phyloP scores from a whole-genome alignment of 2,329 filamentous ascomycete genomes.

The Balansia obtecta region DNA sequence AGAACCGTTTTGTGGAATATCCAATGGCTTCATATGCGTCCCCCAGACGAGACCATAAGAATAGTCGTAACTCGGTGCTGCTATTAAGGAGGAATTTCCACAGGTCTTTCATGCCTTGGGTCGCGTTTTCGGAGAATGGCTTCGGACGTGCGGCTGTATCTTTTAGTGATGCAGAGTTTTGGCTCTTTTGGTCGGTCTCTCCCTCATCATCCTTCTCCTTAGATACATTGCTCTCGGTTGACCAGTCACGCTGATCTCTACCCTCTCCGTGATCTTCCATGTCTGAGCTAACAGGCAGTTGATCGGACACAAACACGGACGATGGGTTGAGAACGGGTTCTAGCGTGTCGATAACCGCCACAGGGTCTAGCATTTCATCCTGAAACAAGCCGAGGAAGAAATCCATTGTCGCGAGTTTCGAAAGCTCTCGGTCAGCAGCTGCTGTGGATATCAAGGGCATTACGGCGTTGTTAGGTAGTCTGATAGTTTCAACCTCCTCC shows the following conservation, averaged over 20 bases:
- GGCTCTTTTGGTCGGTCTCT: background rate
- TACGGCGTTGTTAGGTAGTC: conserved; percentile 70
- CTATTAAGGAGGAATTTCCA: conserved; percentile 75
- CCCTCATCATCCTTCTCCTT: background rate
- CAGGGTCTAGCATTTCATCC: conserved; percentile 66
- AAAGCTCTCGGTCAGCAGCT: conserved; percentile 84
- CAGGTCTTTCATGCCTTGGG: conserved; percentile 58
- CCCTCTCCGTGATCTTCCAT: background rate
- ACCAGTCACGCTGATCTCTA: background rate
- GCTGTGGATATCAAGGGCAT: conserved; percentile 77
- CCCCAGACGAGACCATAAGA: conserved; percentile 82
- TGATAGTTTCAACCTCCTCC: conserved; percentile 32
- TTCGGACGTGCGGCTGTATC: conserved; percentile 7
- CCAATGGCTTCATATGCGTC: conserved; percentile 79
- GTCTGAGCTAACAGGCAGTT: conserved; percentile 6
- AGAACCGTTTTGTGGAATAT: conserved; percentile 78
- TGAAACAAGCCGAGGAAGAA: conserved; percentile 89
- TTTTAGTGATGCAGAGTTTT: conserved; percentile 5
- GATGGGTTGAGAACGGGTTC: conserved; percentile 80
- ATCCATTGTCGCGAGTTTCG: conserved; percentile 87
- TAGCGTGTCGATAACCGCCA: conserved; percentile 77
- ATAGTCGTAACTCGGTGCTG: conserved; percentile 70
- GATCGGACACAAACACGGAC: conserved; percentile 31
- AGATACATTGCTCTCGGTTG: background rate
- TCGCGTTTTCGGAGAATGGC: conserved; percentile 39